Evolutionary conservation across 345 rosid species (phyloP).

Genomic region (Salix udensis): DNA sequence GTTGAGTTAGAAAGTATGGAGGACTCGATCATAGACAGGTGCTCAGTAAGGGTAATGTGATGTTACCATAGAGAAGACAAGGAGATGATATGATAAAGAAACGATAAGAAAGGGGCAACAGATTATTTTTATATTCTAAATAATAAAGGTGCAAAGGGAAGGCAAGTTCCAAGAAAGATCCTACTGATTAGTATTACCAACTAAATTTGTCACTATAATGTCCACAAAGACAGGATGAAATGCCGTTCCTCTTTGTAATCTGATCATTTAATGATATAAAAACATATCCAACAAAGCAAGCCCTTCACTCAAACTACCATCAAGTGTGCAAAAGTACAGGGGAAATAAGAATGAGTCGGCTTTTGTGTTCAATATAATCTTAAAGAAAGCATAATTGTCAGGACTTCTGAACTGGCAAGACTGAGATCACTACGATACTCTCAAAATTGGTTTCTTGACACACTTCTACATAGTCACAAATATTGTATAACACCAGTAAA

Average conservation of each 20-base stretch:
- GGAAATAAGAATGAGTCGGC: not conserved
- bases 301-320: not conserved
- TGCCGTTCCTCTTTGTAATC: not conserved
- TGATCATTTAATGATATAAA: not conserved
- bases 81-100: not conserved
- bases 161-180: not conserved
- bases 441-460: not conserved
- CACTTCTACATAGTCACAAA: not conserved
- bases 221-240: not conserved
- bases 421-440: not conserved
- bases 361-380: not conserved
- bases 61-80: not conserved
- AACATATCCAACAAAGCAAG: not conserved
- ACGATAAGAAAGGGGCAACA: not conserved
- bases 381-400: not conserved
- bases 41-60: not conserved
- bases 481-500: not conserved
- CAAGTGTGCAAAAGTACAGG: not conserved
- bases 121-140: too few species aligned
- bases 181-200: not conserved
- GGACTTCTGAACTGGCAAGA: not conserved
- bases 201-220: not conserved
- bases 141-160: not conserved
- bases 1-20: not conserved
- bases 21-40: not conserved